phyloP scores from a whole-genome alignment of 768 basidiomycete species.

The Arthromyces matolae region DNA sequence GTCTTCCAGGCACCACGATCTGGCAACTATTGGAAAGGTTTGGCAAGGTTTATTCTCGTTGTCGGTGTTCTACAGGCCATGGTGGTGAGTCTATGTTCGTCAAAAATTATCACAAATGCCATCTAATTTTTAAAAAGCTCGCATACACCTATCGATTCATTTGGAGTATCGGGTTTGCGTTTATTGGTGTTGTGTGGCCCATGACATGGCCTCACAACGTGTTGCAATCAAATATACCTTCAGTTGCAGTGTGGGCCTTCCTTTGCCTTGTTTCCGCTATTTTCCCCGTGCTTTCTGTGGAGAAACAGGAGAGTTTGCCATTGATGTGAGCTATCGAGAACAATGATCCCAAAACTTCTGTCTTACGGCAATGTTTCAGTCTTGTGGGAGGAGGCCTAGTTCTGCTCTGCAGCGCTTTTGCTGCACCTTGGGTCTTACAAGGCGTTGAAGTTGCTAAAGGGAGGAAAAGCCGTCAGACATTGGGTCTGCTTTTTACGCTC shows the following conservation, averaged over 20 bases:
- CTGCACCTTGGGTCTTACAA: slow-evolving; percentile 8
- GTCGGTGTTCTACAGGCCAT: slow-evolving; percentile 52
- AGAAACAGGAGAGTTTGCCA: slow-evolving; percentile 60
- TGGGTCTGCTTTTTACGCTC: slow-evolving; percentile 8
- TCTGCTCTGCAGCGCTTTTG: slow-evolving; percentile 30
- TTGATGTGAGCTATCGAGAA: slow-evolving; percentile 65
- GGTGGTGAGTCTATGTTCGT: slow-evolving; percentile 59
- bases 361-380: slow-evolving; percentile 30
- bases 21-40: slow-evolving; percentile 8
- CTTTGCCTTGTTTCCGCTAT: slow-evolving; percentile 54
- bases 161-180: slow-evolving; percentile 64
- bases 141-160: slow-evolving; percentile 70
- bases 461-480: slow-evolving; percentile 2
- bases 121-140: slow-evolving; percentile 33
- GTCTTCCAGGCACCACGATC: slow-evolving; percentile 10
- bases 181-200: slow-evolving; percentile 69
- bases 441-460: slow-evolving; percentile 9
- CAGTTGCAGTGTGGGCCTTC: slow-evolving; percentile 40
- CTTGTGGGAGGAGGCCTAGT: slow-evolving; percentile 46
- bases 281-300: slow-evolving; percentile 71
- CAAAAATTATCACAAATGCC: background rate
- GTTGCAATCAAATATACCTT: slow-evolving; percentile 19
- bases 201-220: slow-evolving; percentile 42
- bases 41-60: slow-evolving; percentile 24
- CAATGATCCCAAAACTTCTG: too few relatives aligned